phyloP scores from a whole-genome alignment of 2,329 filamentous ascomycete species.

The Nothophaeocryptopus gaeumannii region DNA sequence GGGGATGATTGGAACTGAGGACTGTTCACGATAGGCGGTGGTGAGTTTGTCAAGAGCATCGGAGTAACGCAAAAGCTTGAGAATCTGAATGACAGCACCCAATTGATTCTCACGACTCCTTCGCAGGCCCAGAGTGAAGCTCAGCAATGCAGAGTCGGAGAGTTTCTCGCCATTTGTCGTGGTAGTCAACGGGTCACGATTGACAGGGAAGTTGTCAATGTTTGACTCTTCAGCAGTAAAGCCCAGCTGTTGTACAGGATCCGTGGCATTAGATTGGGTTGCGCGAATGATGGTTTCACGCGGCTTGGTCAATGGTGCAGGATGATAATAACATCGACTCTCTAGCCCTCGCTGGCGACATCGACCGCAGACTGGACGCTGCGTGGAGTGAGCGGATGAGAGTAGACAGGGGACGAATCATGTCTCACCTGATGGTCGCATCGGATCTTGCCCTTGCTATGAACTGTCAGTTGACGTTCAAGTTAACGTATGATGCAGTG shows the following conservation, averaged over 20 bases:
- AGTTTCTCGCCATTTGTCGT: too few relatives aligned
- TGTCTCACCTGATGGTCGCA: slow-evolving; percentile 15
- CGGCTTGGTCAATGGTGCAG: slow-evolving; percentile 18
- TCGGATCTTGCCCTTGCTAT: slow-evolving; percentile 16
- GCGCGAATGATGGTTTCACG: not conserved
- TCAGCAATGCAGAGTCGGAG: too few relatives aligned
- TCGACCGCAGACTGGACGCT: slow-evolving; percentile 15
- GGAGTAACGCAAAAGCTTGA: not conserved
- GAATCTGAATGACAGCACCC: too few relatives aligned
- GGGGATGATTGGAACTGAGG: slow-evolving; percentile 5
- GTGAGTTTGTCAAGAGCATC: not conserved
- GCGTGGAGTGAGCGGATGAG: not conserved
- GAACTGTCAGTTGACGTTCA: too few relatives aligned
- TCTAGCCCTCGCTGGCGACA: slow-evolving; percentile 12
- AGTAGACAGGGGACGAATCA: not conserved
- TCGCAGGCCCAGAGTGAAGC: too few relatives aligned
- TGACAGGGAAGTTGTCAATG: too few relatives aligned
- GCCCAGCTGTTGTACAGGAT: too few relatives aligned
- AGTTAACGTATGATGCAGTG: too few relatives aligned
- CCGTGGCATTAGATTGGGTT: too few relatives aligned
- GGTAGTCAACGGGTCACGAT: too few relatives aligned
- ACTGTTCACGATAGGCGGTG: not conserved
- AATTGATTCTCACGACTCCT: too few relatives aligned
- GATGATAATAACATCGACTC: slow-evolving; percentile 20
- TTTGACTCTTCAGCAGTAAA: too few relatives aligned